Evolutionary conservation across 1,284 basidiomycete species (phyloP), one percentile per base, ranked within the genome.

Genomic region (Cryptococcus jaspeensis): DNA sequence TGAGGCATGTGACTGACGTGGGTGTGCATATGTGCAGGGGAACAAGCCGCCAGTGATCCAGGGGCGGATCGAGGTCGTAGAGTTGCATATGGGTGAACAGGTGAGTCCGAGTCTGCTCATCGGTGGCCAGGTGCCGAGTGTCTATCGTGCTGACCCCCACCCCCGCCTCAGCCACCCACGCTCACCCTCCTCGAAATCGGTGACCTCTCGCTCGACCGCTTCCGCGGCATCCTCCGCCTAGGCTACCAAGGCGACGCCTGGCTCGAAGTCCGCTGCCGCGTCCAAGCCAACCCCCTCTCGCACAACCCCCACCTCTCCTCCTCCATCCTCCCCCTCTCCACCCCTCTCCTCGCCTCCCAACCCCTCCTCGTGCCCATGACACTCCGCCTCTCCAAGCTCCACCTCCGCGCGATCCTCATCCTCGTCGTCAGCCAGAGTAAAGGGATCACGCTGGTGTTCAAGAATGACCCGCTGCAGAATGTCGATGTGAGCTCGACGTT

Each of bases 401-500:
- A 88, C 62, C 87, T 99, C 37, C 88, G 87, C 66, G 96, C 95
- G 36, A 98, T 98, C 70, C 90, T 99, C 66, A 95, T 99, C 61
- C 86, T 99, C 47, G 94, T 99, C 68, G 91, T 99, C 53, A 97
- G 93, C 25, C 91, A 91, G 64, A 89, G 89, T 73, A 98, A 98
- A 72, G 96, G 96, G 49, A 97, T 99, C 74, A 99, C 96, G 0
- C 85, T 99, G 46, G 96, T 99, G 23, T 99, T 99, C 86, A 99
- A 99, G 80, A 99, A 97, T 55, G 96, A 99, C 77, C 96, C 96
- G 0, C 84, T 99, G 20, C 94, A 99, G 78, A 92, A 93, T 67
- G 92, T 99, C 53, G 90, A 98, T 71, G 98, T 99, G 69, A 92
- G 89, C 74, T 92, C 89, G 71, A 98, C 95, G 0, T 99, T 99